These are phyloP conservation scores for Lepidium sativum DNA, from an alignment of 345 rosid species.

Conservation along the genomic window DNA sequence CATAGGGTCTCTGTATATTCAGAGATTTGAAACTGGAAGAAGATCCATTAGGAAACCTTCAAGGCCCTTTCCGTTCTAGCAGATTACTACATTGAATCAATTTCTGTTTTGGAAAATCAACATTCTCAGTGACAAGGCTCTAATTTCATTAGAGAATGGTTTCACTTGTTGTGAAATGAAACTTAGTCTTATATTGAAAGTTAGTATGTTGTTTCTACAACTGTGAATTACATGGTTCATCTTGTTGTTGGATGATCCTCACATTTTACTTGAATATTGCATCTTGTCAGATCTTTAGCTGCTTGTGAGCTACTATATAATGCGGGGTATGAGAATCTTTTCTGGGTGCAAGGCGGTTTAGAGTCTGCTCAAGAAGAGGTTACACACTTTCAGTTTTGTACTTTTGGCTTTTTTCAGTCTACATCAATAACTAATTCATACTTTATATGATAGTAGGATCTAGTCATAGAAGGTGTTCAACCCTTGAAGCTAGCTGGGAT, in stretches of 20 bases:
- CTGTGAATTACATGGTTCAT: background rate
- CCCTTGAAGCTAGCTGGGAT: conserved; percentile 83
- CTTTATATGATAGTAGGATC: conserved; percentile 43
- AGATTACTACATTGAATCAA: too few species aligned
- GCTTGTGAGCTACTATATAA: conserved; percentile 70
- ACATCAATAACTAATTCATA: background rate
- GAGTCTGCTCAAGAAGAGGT: conserved; percentile 92
- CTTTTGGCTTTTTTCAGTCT: background rate
- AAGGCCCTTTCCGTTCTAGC: too few species aligned
- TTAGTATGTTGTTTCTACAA: background rate
- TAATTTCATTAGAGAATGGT: background rate
- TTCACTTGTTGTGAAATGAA: conserved; percentile 2
- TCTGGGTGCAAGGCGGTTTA: conserved; percentile 90
- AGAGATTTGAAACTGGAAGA: background rate
- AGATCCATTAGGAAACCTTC: too few species aligned
- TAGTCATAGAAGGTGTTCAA: conserved; percentile 64
- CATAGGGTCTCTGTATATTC: background rate
- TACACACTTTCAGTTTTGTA: background rate
- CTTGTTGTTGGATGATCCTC: conserved; percentile 5
- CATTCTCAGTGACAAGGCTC: too few species aligned
- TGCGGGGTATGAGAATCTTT: conserved; percentile 74
- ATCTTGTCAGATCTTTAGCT: conserved; percentile 67
- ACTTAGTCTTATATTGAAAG: background rate
- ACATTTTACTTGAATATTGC: background rate
- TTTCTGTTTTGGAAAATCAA: too few species aligned